These are phyloP conservation scores for Calonectria crousiana DNA, from an alignment of 2,329 filamentous ascomycete genomes.

Conservation along the genomic window DNA sequence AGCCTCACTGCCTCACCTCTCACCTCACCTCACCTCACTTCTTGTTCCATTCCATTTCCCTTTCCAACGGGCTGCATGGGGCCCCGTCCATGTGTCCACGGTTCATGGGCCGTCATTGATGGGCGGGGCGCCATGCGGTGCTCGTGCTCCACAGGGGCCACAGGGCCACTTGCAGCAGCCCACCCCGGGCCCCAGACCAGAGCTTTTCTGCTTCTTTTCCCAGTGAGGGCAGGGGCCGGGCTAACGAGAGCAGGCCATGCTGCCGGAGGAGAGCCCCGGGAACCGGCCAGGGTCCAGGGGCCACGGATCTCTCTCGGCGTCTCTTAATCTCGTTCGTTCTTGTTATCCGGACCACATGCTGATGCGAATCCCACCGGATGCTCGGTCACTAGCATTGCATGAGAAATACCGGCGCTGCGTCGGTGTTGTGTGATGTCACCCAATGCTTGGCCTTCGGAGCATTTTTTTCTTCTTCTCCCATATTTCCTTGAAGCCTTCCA, in stretches of 20 bases:
- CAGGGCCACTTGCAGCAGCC: slow-evolving; percentile 11
- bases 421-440: slow-evolving; percentile 1
- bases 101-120: slow-evolving; percentile 21
- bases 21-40: slow-evolving; percentile 9
- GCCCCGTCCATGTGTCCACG: slow-evolving; percentile 4
- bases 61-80: slow-evolving; percentile 20
- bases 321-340: slow-evolving; percentile 18
- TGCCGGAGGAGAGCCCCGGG: slow-evolving; percentile 11
- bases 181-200: not conserved
- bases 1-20: slow-evolving; percentile 16
- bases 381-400: slow-evolving; percentile 11
- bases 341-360: not conserved
- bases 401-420: not conserved
- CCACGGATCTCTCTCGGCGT: slow-evolving; percentile 28
- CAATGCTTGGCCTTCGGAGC: not conserved
- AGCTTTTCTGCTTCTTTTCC: slow-evolving; percentile 8
- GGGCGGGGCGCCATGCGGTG: slow-evolving; percentile 22
- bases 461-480: slow-evolving; percentile 16
- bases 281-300: slow-evolving; percentile 13
- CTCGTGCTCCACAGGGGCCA: slow-evolving; percentile 13
- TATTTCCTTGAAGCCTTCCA: slow-evolving; percentile 9
- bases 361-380: not conserved
- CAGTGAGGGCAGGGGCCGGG: not conserved
- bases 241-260: slow-evolving; percentile 6
- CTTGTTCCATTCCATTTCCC: slow-evolving; percentile 21